These are phyloP conservation scores for Pseudopithomyces chartarum DNA, from an alignment of 2,329 filamentous ascomycete species.

Conservation along the genomic window DNA sequence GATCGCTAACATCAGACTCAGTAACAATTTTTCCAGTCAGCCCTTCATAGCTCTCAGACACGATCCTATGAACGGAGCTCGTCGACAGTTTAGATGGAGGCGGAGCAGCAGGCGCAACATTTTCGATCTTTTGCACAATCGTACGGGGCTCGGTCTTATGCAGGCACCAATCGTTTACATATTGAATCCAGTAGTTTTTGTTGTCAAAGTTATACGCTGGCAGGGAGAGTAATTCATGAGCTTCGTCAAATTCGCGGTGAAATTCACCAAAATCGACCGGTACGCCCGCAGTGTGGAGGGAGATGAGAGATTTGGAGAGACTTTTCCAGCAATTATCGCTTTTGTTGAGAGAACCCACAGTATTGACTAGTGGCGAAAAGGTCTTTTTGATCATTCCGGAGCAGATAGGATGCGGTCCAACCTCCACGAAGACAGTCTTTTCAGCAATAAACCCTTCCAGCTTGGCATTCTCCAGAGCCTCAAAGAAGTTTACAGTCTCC, in stretches of 20 bases:
- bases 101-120: slow-evolving; percentile 45
- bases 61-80: slow-evolving; percentile 67
- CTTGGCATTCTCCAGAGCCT: slow-evolving; percentile 64
- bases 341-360: slow-evolving; percentile 65
- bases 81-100: slow-evolving; percentile 64
- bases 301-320: slow-evolving; percentile 61
- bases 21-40: slow-evolving; percentile 65
- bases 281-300: slow-evolving; percentile 66
- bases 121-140: slow-evolving; percentile 46
- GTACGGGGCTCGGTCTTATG: slow-evolving; percentile 66
- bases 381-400: slow-evolving; percentile 71
- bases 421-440: slow-evolving; percentile 72
- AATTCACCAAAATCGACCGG: slow-evolving; percentile 73
- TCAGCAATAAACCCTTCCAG: slow-evolving; percentile 64
- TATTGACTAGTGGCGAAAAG: slow-evolving; percentile 59
- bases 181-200: slow-evolving; percentile 75
- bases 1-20: slow-evolving; percentile 68
- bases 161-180: slow-evolving; percentile 72
- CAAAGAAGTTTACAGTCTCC: slow-evolving; percentile 71
- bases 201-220: slow-evolving; percentile 71
- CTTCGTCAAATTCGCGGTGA: slow-evolving; percentile 64
- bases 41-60: slow-evolving; percentile 65
- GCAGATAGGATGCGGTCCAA: slow-evolving; percentile 74
- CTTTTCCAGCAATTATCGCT: slow-evolving; percentile 69
- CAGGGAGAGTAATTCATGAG: slow-evolving; percentile 65